These are phyloP conservation scores for Apophysomyces variabilis DNA, from an alignment of 371 early-diverging fungal species.

Conservation along the genomic window DNA sequence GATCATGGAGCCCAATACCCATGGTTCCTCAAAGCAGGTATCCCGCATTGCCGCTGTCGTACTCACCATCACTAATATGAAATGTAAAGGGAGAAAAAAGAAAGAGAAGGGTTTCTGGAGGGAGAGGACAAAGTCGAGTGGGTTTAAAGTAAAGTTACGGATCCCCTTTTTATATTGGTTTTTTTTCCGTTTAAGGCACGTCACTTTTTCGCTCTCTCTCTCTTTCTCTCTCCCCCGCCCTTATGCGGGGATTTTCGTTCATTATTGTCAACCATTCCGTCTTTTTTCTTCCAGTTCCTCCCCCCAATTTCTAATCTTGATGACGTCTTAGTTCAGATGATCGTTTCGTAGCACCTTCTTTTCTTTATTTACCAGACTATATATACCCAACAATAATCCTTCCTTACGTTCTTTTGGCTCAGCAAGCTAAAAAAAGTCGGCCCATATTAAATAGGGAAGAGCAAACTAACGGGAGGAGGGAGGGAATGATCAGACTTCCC, in stretches of 20 bases:
- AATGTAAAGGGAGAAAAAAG: not conserved
- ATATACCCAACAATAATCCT: not conserved
- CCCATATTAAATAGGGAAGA: not conserved
- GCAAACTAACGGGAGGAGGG: no score
- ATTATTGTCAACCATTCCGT: constrained; percentile 7
- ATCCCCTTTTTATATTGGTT: not conserved
- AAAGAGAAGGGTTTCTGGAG: not conserved
- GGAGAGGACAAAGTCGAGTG: not conserved
- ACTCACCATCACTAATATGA: constrained; percentile 1
- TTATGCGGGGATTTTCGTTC: constrained; percentile 2
- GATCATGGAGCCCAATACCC: constrained; percentile 1
- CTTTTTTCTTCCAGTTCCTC: not conserved
- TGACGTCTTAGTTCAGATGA: constrained; percentile 10
- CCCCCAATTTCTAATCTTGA: not conserved
- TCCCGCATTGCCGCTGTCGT: constrained; percentile 1
- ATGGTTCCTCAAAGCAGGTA: constrained; percentile 2
- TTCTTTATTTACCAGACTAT: not conserved
- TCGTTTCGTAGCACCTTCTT: constrained; percentile 7
- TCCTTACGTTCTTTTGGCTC: constrained; percentile 5
- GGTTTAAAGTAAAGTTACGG: not conserved
- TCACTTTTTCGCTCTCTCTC: constrained; percentile 1
- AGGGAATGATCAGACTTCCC: no score
- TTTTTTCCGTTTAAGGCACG: not conserved
- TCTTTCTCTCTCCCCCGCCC: not conserved
- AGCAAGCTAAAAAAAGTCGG: constrained; percentile 10